phyloP scores from a whole-genome alignment of 164 flowering plant genomes.

The Nymphaea thermarum region DNA sequence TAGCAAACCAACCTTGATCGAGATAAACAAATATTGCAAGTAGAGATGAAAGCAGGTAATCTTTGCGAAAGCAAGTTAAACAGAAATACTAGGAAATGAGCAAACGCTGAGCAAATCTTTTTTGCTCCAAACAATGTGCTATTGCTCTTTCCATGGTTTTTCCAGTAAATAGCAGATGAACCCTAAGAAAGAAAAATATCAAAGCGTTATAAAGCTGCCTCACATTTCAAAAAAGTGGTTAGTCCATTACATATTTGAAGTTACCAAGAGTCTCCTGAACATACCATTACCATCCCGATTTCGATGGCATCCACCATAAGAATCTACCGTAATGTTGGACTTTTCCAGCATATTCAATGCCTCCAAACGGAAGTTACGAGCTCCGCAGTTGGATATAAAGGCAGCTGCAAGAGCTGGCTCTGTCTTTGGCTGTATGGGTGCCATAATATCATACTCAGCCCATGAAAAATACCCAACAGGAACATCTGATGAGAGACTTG shows the following conservation, averaged over 20 bases:
- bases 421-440: conserved; percentile 78
- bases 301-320: conserved; percentile 90
- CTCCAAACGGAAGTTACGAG: conserved; percentile 81
- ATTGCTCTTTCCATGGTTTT: too few relatives aligned
- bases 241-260: not conserved
- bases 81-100: too few relatives aligned
- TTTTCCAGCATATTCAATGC: conserved; percentile 72
- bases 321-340: conserved; percentile 58
- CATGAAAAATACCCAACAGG: conserved; percentile 99
- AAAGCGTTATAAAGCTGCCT: too few relatives aligned
- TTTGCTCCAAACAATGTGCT: too few relatives aligned
- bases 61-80: not conserved
- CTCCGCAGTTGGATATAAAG: conserved; percentile 93
- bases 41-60: not conserved
- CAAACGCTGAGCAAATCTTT: too few relatives aligned
- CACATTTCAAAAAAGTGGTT: not conserved
- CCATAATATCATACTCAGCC: conserved; percentile 98
- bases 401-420: conserved; percentile 91
- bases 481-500: conserved; percentile 98
- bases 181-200: too few relatives aligned
- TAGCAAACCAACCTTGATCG: not conserved
- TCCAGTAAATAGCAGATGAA: too few relatives aligned
- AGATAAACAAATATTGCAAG: not conserved
- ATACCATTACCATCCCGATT: conserved; percentile 81
- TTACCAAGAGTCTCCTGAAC: not conserved